Percentiles rank a stretch among this genome's conserved stretches.
These are phyloP conservation scores for Entomortierella beljakovae DNA, from an alignment of 192 early-diverging fungal genomes.

Conservation along the genomic window DNA sequence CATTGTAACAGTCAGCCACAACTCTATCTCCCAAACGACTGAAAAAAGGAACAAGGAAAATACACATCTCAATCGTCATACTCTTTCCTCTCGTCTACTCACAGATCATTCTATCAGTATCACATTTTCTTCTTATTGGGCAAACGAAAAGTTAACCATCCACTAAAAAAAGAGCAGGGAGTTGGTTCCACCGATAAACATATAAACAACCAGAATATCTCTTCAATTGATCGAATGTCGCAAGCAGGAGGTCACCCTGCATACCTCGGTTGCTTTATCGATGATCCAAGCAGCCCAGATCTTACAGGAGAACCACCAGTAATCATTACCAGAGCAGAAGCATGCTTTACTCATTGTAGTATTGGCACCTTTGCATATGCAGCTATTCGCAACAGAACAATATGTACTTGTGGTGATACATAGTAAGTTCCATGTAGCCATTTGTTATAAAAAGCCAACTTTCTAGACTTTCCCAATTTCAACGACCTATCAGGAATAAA, in stretches of 20 bases:
- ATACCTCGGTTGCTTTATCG: slow-evolving; percentile 39
- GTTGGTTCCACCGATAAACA: too few species aligned
- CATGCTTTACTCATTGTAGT: slow-evolving; percentile 48
- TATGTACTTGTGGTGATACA: slow-evolving; percentile 48
- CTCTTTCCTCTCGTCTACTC: not conserved
- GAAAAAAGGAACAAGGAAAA: not conserved
- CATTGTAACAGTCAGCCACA: too few species aligned
- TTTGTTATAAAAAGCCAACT: not conserved
- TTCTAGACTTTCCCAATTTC: not conserved
- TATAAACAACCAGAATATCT: not conserved
- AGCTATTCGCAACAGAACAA: slow-evolving; percentile 36
- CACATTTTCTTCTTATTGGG: too few species aligned
- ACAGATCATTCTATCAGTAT: too few species aligned
- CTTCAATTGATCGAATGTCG: not conserved
- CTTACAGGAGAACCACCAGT: slow-evolving; percentile 38
- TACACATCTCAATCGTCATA: not conserved
- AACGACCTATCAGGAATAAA: not conserved
- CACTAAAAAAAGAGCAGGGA: too few species aligned
- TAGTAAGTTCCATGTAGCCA: slow-evolving; percentile 12
- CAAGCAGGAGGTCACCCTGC: slow-evolving; percentile 6
- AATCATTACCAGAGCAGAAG: slow-evolving; percentile 36
- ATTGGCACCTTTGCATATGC: slow-evolving; percentile 46
- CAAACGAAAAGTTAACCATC: too few species aligned
- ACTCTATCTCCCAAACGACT: not conserved
- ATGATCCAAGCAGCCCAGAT: slow-evolving; percentile 24